Evolutionary conservation across 345 rosid genomes (phyloP), one percentile per base, ranked within the genome.

Genomic region (Euphorbia peplus): DNA sequence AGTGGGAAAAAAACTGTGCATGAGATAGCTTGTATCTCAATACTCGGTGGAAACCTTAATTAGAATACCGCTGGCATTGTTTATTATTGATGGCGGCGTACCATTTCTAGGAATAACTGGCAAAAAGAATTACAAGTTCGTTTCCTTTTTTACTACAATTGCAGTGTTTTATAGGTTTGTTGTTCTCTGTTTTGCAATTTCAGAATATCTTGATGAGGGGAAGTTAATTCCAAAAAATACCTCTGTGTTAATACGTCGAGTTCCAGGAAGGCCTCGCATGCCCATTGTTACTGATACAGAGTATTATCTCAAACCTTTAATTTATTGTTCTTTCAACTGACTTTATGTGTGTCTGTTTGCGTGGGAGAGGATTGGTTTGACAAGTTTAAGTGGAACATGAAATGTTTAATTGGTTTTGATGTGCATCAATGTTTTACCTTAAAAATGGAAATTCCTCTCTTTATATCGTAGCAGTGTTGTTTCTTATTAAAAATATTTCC

Each of bases 141-240:
- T 71, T 71, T 76, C 39, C 11, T 51, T 66, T 29, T 53, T 77
- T 75, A 61, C 60, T 63, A 29, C 67, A n/a, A 63, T 48, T 82
- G 63, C 73, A 75, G 70, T 78, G 68, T 71, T 85, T 88, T 79
- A 88, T 86, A 70, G 80, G 39, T 32, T 42, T 72, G 54, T 57
- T 63, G 30, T 77, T 84, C 61, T 78, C 76, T 78, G 72, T 86
- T 78, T 87, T 83, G 70, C 74, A 78, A 79, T 90, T 95, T 90
- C 98, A 95, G 99, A 95, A 80, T 95, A 91, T 87, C 83, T 82
- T 72, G 99, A 90, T 87, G 98, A 91, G 83, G 92, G 87, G 52
- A 88, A 83, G 90, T 78, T 95, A 87, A 88, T 95, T 60, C 99
- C 99, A 15, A 95, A 95, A 90, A 88, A 87, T 82, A 91, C 99